phyloP scores from a whole-genome alignment of 371 early-diverging fungal genomes.

The Mortierella sp. region DNA sequence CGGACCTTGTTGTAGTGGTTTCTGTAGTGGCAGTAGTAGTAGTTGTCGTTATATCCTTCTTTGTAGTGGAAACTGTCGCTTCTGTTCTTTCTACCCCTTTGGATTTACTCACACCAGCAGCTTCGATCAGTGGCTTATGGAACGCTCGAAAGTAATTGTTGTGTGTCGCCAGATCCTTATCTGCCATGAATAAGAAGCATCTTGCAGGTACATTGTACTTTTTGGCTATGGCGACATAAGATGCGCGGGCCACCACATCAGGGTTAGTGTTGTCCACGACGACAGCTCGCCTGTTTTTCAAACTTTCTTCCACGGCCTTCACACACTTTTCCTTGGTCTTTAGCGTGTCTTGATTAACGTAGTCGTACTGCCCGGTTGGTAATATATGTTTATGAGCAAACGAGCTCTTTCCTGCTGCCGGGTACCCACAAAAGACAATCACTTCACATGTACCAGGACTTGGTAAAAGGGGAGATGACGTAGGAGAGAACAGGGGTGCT shows the following conservation, averaged over 20 bases:
- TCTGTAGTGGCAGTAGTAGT: background rate
- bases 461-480: constrained; percentile 58
- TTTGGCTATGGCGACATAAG: constrained; percentile 77
- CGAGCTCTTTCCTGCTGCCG: constrained; percentile 90
- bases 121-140: constrained; percentile 38
- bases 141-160: constrained; percentile 80
- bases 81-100: background rate
- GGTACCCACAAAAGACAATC: constrained; percentile 85
- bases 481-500: constrained; percentile 46
- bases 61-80: constrained; percentile 5
- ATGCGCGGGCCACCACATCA: constrained; percentile 66
- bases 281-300: constrained; percentile 67
- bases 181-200: constrained; percentile 76
- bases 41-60: background rate
- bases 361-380: constrained; percentile 71
- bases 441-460: constrained; percentile 65
- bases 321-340: constrained; percentile 82
- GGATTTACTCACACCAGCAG: constrained; percentile 11
- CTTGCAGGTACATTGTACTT: constrained; percentile 67
- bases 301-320: constrained; percentile 62
- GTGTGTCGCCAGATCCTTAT: constrained; percentile 78
- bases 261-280: constrained; percentile 94
- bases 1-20: background rate
- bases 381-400: constrained; percentile 74
- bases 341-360: constrained; percentile 88